Percentiles rank a stretch among this genome's conserved stretches.
phyloP scores from a whole-genome alignment of 2,329 filamentous ascomycete genomes.

The Trichoderma atroviride region DNA sequence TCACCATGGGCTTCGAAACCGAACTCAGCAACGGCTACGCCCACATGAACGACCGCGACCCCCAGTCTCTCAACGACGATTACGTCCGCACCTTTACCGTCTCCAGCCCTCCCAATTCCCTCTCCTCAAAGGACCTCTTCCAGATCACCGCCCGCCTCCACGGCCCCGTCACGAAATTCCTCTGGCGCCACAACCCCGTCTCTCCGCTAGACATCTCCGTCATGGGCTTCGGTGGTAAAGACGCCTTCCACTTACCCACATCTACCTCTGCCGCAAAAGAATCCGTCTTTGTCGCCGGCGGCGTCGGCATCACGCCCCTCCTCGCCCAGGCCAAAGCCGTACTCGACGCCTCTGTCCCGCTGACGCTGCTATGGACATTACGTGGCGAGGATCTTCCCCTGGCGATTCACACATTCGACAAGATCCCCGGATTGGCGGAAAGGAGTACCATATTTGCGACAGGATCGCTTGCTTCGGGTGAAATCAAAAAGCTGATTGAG shows the following conservation, averaged over 20 bases:
- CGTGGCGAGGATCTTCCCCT: conserved; percentile 63
- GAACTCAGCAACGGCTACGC: conserved; percentile 74
- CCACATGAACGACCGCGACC: conserved; percentile 84
- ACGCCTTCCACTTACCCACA: conserved; percentile 45
- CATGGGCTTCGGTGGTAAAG: conserved; percentile 71
- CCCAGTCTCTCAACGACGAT: conserved; percentile 80
- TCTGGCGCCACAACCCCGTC: conserved; percentile 61
- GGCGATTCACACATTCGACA: conserved; percentile 60
- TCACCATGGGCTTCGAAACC: conserved; percentile 70
- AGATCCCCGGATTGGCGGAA: conserved; percentile 53
- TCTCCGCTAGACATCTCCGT: conserved; percentile 65
- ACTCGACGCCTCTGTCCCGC: conserved; percentile 42
- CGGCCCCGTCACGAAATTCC: conserved; percentile 67
- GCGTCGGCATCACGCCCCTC: conserved; percentile 82
- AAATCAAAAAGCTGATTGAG: conserved; percentile 37
- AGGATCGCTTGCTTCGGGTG: conserved; percentile 37
- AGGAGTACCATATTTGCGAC: conserved; percentile 68
- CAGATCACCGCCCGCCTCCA: conserved; percentile 73
- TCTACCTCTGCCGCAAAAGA: conserved; percentile 27
- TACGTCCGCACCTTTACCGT: conserved; percentile 83
- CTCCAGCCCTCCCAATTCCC: conserved; percentile 56
- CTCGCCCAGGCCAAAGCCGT: conserved; percentile 64
- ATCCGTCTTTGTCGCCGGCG: conserved; percentile 70
- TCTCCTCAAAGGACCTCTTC: conserved; percentile 49
- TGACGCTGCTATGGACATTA: conserved; percentile 71